These are phyloP conservation scores for Margaritispora aquatica DNA, from an alignment of 495 filamentous ascomycete genomes.

Conservation along the genomic window DNA sequence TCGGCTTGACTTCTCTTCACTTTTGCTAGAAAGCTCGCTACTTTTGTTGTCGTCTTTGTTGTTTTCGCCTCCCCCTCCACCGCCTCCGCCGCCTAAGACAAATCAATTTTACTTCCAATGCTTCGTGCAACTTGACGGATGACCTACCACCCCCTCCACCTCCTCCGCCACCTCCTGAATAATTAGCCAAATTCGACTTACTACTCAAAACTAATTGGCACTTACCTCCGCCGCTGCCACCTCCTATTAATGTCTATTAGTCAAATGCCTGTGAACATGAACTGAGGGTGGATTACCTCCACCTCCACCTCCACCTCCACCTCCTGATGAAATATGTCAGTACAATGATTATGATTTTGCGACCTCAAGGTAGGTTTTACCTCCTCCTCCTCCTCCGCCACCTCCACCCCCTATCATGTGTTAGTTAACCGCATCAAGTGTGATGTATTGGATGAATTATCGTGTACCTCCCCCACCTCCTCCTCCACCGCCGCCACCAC, in stretches of 20 bases:
- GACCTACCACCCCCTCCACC: neutral
- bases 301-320: too few relatives aligned
- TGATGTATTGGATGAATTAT: too few relatives aligned
- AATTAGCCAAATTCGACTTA: too few relatives aligned
- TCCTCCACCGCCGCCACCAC: neutral
- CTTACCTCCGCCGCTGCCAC: neutral
- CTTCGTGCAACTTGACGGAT: neutral
- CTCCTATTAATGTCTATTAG: neutral
- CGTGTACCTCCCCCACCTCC: neutral
- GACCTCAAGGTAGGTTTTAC: too few relatives aligned
- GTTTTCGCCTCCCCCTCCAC: neutral
- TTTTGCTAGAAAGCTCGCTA: neutral
- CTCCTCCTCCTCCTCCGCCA: too few relatives aligned
- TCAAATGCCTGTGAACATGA: too few relatives aligned
- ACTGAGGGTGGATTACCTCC: too few relatives aligned
- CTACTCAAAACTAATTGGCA: too few relatives aligned
- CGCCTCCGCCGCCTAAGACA: neutral
- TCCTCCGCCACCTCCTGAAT: neutral
- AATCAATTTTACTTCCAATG: neutral
- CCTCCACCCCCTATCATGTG: neutral
- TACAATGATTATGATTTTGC: too few relatives aligned
- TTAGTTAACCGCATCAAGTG: too few relatives aligned
- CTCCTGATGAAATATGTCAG: too few relatives aligned
- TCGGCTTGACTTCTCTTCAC: neutral
- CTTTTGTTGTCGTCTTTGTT: neutral